Evolutionary conservation across 352 stramenopile species (phyloP), one percentile per base, ranked within the genome.

Genomic region (Phytophthora niederhauseri): DNA sequence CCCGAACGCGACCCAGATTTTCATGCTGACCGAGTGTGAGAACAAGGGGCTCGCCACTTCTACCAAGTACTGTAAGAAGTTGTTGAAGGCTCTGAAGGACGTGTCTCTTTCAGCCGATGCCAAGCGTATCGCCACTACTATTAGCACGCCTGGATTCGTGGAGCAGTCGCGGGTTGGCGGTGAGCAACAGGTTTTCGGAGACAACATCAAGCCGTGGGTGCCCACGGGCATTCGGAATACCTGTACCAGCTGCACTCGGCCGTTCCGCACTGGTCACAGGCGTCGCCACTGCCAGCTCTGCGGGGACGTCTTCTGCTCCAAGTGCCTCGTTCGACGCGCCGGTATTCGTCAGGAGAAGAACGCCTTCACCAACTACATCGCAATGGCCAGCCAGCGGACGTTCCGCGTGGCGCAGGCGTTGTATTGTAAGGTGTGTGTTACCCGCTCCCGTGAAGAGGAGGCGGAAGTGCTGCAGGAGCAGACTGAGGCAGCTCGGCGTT

Each of bases 231-330:
- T 77, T 28, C 81, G 87, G 3, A 68, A 73, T 3, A 69, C 70
- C 46, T 95, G 87, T 54, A 77, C 73, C 22, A 84, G 87, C 41
- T 95, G 87, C 66, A 72, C 86, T 43, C 73, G 80, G 8, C 60
- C 70, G 6, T 95, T 95, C 58, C 73, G 77, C 30, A 63, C 76
- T 49, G 82, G 76, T 20, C 83, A 85, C 20, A 76, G 79, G 24
- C 84, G 87, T 22, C 81, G 86, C 49, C 83, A 93, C 61, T 95
- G 87, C 55, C 84, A 85, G 1, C 66, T 93, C 50, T 95, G 87
- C 49, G 84, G 87, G 8, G 85, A 92, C 34, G 78, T 92, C 8
- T 86, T 92, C 48, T 95, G 87, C 74, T 65, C 76, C 55, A 92
- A 91, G 66, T 95, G 87, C 50, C 67, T 86, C 46, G 66, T 93